A percentile compares a stretch with the other conserved stretches of the same genome.
These are phyloP conservation scores for Pisolithus orientalis DNA, from an alignment of 768 basidiomycete species.

Conservation along the genomic window DNA sequence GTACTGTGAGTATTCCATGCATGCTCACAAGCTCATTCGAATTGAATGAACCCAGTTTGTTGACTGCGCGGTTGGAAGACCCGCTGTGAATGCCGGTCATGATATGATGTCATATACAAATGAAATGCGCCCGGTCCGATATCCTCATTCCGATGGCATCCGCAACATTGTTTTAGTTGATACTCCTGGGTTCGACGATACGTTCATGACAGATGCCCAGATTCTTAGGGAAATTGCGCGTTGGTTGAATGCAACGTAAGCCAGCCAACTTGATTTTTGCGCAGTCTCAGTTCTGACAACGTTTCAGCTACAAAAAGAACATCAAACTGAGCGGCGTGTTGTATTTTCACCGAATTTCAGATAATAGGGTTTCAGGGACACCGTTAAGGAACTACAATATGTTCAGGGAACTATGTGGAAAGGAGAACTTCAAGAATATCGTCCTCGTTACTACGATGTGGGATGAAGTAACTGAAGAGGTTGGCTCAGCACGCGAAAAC, in stretches of 20 bases:
- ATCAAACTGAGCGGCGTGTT: constrained; percentile 27
- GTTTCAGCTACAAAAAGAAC: constrained; percentile 17
- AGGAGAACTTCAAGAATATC: not conserved
- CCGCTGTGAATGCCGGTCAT: too few relatives aligned
- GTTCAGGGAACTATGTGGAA: not conserved
- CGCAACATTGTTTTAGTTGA: constrained; percentile 9
- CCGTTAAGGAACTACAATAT: not conserved
- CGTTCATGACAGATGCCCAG: constrained; percentile 13
- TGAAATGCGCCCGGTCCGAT: too few relatives aligned
- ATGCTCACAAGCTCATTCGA: too few relatives aligned
- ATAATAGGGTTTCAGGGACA: not conserved
- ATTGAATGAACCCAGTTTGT: too few relatives aligned
- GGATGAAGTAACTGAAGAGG: too few relatives aligned
- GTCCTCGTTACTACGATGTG: not conserved
- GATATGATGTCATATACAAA: too few relatives aligned
- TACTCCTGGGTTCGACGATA: constrained; percentile 22
- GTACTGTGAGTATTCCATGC: not conserved
- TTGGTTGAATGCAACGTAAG: constrained; percentile 8
- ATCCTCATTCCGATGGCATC: too few relatives aligned
- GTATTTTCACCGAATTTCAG: constrained; percentile 22
- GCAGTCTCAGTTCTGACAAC: too few relatives aligned
- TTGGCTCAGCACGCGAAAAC: too few relatives aligned
- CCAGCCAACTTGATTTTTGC: constrained; percentile 1
- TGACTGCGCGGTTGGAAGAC: too few relatives aligned
- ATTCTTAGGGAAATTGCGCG: constrained; percentile 19